These are phyloP conservation scores for Coemansia sp. DNA, from an alignment of 371 early-diverging fungal species.

Conservation along the genomic window DNA sequence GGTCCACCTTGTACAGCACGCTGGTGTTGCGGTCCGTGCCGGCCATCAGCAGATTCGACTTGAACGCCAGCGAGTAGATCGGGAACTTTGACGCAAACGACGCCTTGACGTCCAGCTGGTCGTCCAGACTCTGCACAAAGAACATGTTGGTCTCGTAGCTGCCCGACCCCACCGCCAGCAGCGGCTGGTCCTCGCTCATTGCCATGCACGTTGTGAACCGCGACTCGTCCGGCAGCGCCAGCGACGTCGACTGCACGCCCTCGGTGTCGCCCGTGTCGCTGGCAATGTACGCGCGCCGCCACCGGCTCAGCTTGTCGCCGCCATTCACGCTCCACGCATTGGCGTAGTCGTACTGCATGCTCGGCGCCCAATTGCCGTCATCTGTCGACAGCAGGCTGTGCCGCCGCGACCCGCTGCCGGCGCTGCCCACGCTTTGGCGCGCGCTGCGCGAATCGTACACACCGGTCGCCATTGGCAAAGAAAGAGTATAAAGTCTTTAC, in stretches of 20 bases:
- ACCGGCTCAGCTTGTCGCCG: constrained; percentile 25
- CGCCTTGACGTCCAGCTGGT: constrained; percentile 48
- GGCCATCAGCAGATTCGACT: constrained; percentile 45
- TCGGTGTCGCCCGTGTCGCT: constrained; percentile 40
- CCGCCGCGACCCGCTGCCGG: constrained; percentile 34
- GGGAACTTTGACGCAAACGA: constrained; percentile 54
- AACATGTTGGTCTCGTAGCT: constrained; percentile 54
- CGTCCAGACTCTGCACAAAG: constrained; percentile 48
- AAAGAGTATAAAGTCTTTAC: background rate
- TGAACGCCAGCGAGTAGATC: constrained; percentile 49
- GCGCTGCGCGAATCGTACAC: constrained; percentile 8
- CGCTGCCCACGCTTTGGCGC: constrained; percentile 35
- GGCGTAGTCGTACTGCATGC: constrained; percentile 8
- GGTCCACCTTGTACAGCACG: constrained; percentile 50
- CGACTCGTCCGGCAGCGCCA: constrained; percentile 49
- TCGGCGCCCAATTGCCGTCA: background rate
- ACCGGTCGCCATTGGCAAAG: constrained; percentile 7
- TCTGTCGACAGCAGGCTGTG: constrained; percentile 41
- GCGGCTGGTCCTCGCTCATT: constrained; percentile 51
- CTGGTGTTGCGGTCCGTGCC: constrained; percentile 52
- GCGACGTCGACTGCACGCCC: constrained; percentile 43
- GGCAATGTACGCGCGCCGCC: constrained; percentile 48
- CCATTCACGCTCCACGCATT: constrained; percentile 7
- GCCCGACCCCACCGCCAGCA: constrained; percentile 52
- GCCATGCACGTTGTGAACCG: constrained; percentile 52